These are phyloP conservation scores for Penicillium sp. DNA, from an alignment of 2,329 filamentous ascomycete species.

Conservation along the genomic window DNA sequence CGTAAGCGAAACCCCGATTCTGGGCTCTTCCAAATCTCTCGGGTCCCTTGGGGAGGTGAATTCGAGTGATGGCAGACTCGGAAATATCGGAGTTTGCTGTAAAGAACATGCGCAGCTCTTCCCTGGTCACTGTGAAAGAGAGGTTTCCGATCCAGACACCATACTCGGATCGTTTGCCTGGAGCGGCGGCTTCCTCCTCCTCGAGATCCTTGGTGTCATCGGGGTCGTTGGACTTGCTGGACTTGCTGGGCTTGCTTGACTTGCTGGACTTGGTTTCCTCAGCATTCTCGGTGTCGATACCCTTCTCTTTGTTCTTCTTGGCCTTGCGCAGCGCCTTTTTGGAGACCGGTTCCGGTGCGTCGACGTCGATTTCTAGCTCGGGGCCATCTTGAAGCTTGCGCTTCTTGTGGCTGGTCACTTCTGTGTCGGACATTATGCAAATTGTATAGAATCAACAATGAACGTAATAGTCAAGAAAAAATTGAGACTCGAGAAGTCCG, in stretches of 20 bases:
- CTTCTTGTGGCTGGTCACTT: conserved; percentile 57
- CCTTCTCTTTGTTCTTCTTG: conserved; percentile 64
- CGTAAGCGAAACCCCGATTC: conserved; percentile 95
- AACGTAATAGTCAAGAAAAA: neutral
- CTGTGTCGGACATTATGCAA: conserved; percentile 31
- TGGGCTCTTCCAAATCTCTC: conserved; percentile 57
- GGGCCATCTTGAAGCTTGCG: conserved; percentile 62
- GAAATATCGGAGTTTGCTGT: conserved; percentile 67
- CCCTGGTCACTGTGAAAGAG: conserved; percentile 75
- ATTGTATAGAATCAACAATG: neutral
- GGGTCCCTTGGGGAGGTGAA: conserved; percentile 71
- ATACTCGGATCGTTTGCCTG: conserved; percentile 67
- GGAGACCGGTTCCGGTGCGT: conserved; percentile 87
- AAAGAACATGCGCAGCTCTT: conserved; percentile 79
- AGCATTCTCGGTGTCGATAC: conserved; percentile 15
- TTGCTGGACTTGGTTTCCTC: conserved; percentile 35
- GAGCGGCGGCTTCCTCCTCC: conserved; percentile 25
- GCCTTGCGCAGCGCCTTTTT: conserved; percentile 89
- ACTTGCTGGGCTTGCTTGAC: conserved; percentile 28
- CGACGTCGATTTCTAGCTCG: conserved; percentile 87
- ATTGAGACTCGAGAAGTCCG: neutral
- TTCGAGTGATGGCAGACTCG: conserved; percentile 74
- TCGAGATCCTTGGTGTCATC: conserved; percentile 37
- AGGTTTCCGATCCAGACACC: conserved; percentile 97
- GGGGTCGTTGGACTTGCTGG: neutral